Evolutionary conservation across 148 eudicot species (phyloP), one percentile per base, ranked within the genome.

Genomic region (Spergularia marina): DNA sequence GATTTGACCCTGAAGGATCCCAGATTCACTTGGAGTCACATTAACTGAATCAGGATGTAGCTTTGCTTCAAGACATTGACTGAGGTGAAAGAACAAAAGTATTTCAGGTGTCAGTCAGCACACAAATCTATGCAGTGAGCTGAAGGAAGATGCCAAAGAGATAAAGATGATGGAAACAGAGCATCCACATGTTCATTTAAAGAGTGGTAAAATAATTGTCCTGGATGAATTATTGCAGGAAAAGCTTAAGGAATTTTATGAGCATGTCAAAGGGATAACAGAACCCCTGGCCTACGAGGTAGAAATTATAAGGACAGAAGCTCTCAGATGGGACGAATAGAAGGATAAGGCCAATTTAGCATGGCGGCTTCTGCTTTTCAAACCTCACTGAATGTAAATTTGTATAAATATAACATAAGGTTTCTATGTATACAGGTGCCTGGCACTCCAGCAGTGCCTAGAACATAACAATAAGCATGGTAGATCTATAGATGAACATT

Each of bases 51-150:
- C 79, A 78, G 83, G 80, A 76, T 61, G 79, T 75, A 85, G 81
- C 73, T 89, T 89, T n/a, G 78, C 80, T 47, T 72, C 74, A 71
- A 82, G 76, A 89, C 91, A 90, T 75, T 78, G 91, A 84, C 98
- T 95, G 86, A 74, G 61, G 69, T 71, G 6, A 13, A 20, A 7
- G 73, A 30, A 65, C 54, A 15, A 67, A 57, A 73, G 53, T 44
- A 68, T 15, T 12, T 79, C 21, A 84, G 69, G 63, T 58, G 56
- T 17, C 73, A 56, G 14, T 68, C 6, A 51, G 71, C n/a, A 23
- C 40, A 65, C 36, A 66, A 60, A 73, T 10, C 49, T 30, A 30
- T 4, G 23, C 7, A 36, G 7, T 53, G 40, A 53, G 59, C 54
- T 34, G n/a, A 44, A 9, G 49, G 20, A 41, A 58, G 44, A 13